Percentiles rank a stretch among this genome's conserved stretches.
Conservation (phyloP, 192 early-diverging fungal genomes). For the Coemansia guatemalensis region DNA sequence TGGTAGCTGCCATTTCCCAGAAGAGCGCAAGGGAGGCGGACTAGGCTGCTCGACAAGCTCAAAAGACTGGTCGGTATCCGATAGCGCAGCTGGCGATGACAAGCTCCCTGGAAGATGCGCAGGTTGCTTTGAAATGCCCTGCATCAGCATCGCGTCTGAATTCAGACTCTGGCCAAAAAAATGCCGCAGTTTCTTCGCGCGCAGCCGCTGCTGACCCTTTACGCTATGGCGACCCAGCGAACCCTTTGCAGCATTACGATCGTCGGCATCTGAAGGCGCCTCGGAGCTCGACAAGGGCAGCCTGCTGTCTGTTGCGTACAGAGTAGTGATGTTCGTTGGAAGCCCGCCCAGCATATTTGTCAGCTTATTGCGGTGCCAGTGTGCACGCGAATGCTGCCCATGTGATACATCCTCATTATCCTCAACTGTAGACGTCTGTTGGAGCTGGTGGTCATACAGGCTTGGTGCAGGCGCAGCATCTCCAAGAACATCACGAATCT, state of each 20-base stretch:
- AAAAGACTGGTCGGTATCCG: constrained; percentile 19
- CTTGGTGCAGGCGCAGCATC: constrained; percentile 24
- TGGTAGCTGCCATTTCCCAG: not conserved
- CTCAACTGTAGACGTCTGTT: not conserved
- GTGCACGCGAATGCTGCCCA: constrained; percentile 30
- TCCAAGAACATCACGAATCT: constrained; percentile 39
- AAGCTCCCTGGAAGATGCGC: too few relatives aligned
- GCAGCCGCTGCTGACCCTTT: constrained; percentile 5
- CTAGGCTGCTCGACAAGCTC: constrained; percentile 24
- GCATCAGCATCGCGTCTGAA: constrained; percentile 25
- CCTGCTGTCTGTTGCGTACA: constrained; percentile 13
- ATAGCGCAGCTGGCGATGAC: not conserved
- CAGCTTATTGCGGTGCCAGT: constrained; percentile 43
- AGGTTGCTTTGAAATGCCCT: constrained; percentile 7
- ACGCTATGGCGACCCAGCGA: not conserved
- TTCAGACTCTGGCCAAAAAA: constrained; percentile 47
- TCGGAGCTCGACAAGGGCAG: not conserved
- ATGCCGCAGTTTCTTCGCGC: constrained; percentile 21
- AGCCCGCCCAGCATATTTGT: constrained; percentile 37
- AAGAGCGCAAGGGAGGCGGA: not conserved
- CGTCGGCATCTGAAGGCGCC: not conserved
- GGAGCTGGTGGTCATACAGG: not conserved
- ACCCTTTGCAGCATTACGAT: not conserved
- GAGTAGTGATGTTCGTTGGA: constrained; percentile 15
- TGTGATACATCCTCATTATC: not conserved